Evolutionary conservation across 176 grass and related monocot genomes (phyloP), one percentile per base, ranked within the genome.

Genomic region (Tuctoria greenei): DNA sequence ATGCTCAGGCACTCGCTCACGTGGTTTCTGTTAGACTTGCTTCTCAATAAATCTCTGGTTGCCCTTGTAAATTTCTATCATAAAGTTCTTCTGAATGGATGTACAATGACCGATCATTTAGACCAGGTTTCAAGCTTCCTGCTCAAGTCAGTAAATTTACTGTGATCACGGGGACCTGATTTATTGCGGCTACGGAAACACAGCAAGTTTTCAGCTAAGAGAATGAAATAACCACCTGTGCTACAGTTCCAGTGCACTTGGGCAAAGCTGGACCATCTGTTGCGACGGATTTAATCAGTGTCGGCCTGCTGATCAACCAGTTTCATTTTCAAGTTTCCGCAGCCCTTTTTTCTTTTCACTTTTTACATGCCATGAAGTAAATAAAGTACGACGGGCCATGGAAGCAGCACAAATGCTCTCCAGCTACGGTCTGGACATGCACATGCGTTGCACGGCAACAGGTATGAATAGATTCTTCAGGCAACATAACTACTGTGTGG

Each of bases 391-490:
- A 20, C n/a, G 73, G 64, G 8, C 44, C 17, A 25, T 69, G 13
- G 43, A 51, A 35, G 27, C 35, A 61, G 52, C 54, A 44, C 27
- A 50, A n/a, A 50, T 27, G 44, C 28, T 34, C 15, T 58, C 80
- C n/a, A 47, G 28, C 41, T 79, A 42, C 44, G 4, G 18, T 51
- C 28, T 54, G 76, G 23, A 34, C 57, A 77, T 23, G 39, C 27
- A 79, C 63, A 78, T 66, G 63, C 35, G n/a, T 78, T 27, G 47
- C 62, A 47, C 15, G 73, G 52, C 74, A 73, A 12, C 7, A 27
- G 42, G 52, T 38, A 61, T 38, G 21, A 71, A 77, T 21, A 77
- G 28, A 71, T 72, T 69, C 39, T 28, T 59, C 65, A 60, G 27
- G 14, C 50, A 72, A 37, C 66, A 54, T 51, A 40, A 36, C 57